Evolutionary conservation across 176 grass and related monocot species (phyloP), one percentile per base, ranked within the genome.

Genomic region (Avena eriantha): DNA sequence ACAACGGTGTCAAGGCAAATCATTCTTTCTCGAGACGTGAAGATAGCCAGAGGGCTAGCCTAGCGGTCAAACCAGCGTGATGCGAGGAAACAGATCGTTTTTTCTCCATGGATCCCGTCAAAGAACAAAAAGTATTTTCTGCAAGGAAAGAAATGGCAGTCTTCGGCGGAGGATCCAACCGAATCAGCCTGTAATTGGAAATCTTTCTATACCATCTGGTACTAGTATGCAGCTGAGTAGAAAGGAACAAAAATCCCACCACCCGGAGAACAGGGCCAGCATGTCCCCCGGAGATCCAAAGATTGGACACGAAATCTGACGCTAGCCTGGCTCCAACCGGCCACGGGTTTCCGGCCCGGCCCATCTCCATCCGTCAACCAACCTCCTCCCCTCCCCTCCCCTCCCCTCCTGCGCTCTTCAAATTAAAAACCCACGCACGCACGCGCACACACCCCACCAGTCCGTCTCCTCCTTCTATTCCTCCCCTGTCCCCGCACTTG

Each of bases 331-430:
- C 55, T 50, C 7, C 4, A 80, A 61, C 21, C 79, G 22, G 89
- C 69, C 79, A 45, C 57, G 89, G 79, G 69, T 81, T 94, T 81
- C 84, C 92, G 81, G 92, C 87, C 86, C 67, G 86, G 86, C 89
- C 89, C 86, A 76, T 70, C 78, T 29, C 69, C 59, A 39, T 79
- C 88, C 84, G 70, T 76, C 91, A 63, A 53, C 72, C 3, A 61
- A 58, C 76, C 34, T 76, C 81, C n/a, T n/a, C n/a, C n/a, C n/a
- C n/a, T n/a, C 46, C 73, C 39, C 39, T 41, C 0, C 26, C 34
- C 7, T 14, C 35, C 22, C 22, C 22, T 63, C 72, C 60, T 39
- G 15, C 80, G 65, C 24, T 67, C 92, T 89, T 91, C 81, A 92
- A 88, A 87, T 83, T 85, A 89, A 81, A 89, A 86, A 73, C 86